Base-by-base conservation (phyloP, 257 asterid species). In the Solanum acaule region DNA sequence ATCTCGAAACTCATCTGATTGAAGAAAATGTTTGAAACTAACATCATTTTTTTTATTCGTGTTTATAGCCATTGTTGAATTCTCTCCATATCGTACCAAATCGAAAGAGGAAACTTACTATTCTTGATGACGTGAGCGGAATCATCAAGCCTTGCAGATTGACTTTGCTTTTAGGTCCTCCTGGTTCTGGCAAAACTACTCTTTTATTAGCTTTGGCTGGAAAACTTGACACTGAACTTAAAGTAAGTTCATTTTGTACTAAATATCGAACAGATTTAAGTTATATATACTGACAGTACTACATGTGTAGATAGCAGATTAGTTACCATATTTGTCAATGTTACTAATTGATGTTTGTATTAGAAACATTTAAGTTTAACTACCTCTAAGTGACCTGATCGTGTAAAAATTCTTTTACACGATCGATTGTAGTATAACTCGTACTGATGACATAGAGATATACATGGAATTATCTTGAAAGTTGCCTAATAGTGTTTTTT, bases 121-220 rank as follows among this genome's bases (percentile, higher is more conserved):
- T 88, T 31, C 90, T 88, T 34, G 44, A 72, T 5, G 94, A 93
- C 87, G 93, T 92, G 4, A 95, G 96, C 83, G 98, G 96, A 15
- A 84, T 92, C 85, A 92, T 94, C 88, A 94, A 93, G 77, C 98
- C 98, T 6, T 79, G 96, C 88, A 91, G 95, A 89, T 49, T 81
- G 42, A 81, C 70, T 29, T 49, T 81, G 42, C 70, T 81, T 46
- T 49, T 81, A 20, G 86, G 86, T 16, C 86, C 86, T 81, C 86
- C 86, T 46, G 86, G 42, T 81, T 46, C 70, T 18, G 70, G 86
- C 27, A 81, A 81, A 49, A 81, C 70, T 89, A 85, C 94, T 1
- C 93, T 94, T 27, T 67, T 94, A 87, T 87, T 94, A 81, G 98
- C 96, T 87, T 89, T 95, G 92, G 96, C 98, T 12, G 98, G 96